These are phyloP conservation scores for Leishmania arabica DNA, from an alignment of 208 protist genomes.

Conservation along the genomic window DNA sequence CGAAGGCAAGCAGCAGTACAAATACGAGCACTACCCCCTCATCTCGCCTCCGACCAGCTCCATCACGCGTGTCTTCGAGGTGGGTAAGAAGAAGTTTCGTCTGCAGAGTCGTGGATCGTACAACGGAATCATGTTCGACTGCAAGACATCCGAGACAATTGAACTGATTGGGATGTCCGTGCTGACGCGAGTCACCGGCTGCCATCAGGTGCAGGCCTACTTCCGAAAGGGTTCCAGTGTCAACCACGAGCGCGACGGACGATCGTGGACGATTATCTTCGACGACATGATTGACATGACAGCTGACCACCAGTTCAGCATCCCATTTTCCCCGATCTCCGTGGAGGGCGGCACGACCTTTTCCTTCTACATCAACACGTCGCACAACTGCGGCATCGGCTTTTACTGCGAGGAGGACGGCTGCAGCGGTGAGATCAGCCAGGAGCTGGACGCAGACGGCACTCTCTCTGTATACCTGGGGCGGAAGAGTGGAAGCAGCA, in stretches of 20 bases:
- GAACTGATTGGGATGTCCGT: conserved; percentile 73
- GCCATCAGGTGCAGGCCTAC: conserved; percentile 84
- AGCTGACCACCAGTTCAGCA: conserved; percentile 54
- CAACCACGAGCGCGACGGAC: conserved; percentile 57
- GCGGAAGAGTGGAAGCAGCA: conserved; percentile 76
- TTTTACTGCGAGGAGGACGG: conserved; percentile 87
- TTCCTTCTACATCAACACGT: conserved; percentile 89
- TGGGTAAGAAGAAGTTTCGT: conserved; percentile 79
- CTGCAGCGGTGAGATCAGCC: conserved; percentile 68
- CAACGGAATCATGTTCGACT: conserved; percentile 93
- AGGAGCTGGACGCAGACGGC: conserved; percentile 82
- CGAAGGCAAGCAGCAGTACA: conserved; percentile 52
- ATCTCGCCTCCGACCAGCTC: conserved; percentile 60
- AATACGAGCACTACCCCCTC: conserved; percentile 55
- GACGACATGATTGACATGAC: conserved; percentile 79
- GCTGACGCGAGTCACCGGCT: conserved; percentile 67
- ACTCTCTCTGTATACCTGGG: conserved; percentile 77
- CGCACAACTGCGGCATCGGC: conserved; percentile 88
- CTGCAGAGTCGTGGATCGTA: conserved; percentile 73
- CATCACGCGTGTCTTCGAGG: conserved; percentile 78
- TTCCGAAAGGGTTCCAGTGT: conserved; percentile 81
- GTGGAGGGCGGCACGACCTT: conserved; percentile 73
- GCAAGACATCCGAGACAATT: conserved; percentile 67
- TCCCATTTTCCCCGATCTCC: conserved; percentile 63
- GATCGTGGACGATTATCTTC: conserved; percentile 76